Conservation (phyloP, 164 flowering plant genomes). For the Berberis vulgaris region DNA sequence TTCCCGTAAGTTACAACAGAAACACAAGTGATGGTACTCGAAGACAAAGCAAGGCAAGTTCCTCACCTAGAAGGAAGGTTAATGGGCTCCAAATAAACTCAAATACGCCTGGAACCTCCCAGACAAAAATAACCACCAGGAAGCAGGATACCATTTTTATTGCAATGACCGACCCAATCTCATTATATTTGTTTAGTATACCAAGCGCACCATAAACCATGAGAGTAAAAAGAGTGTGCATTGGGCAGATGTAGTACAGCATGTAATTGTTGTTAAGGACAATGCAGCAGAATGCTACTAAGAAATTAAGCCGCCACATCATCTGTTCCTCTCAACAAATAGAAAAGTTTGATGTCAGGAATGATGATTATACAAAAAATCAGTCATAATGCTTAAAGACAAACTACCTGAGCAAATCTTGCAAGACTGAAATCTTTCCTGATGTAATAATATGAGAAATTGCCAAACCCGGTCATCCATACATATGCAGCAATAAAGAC, state of each 20-base stretch:
- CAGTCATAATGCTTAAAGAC: neutral
- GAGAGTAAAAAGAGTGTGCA: conserved; percentile 98
- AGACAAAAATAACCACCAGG: conserved; percentile 69
- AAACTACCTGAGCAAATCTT: conserved; percentile 86
- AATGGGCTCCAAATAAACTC: conserved; percentile 83
- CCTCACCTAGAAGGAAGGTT: conserved; percentile 75
- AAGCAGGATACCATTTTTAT: conserved; percentile 63
- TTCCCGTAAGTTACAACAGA: conserved; percentile 7
- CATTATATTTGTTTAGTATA: conserved; percentile 76
- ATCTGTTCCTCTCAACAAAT: conserved; percentile 52
- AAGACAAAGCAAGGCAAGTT: conserved; percentile 5
- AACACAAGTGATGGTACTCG: neutral
- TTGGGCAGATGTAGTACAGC: conserved; percentile 97
- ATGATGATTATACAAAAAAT: neutral
- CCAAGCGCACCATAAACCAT: conserved; percentile 98
- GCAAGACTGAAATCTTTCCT: conserved; percentile 18
- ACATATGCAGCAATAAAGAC: no score
- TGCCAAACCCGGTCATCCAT: no score
- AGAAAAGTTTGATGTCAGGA: conserved; percentile 6
- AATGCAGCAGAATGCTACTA: conserved; percentile 77
- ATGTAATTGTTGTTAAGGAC: conserved; percentile 79
- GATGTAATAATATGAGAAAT: no score
- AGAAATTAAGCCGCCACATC: conserved; percentile 99
- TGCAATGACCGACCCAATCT: conserved; percentile 67
- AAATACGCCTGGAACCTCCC: conserved; percentile 97